A percentile compares a stretch with the other conserved stretches of the same genome.
These are phyloP conservation scores for Prunus armeniaca DNA, from an alignment of 306 rosid species.

Conservation along the genomic window DNA sequence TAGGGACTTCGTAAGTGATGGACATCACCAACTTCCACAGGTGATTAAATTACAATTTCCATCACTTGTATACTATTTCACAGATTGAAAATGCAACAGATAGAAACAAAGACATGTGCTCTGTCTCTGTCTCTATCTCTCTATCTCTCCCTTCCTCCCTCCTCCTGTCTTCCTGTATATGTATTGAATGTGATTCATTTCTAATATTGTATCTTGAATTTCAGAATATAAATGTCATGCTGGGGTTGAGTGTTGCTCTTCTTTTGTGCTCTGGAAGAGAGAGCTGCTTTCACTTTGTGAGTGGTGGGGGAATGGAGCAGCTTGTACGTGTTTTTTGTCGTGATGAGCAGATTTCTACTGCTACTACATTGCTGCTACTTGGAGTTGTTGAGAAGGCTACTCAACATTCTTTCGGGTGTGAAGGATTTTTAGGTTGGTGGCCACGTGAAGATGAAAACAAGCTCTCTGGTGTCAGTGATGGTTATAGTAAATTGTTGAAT, in stretches of 20 bases:
- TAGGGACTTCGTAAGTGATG: constrained; percentile 34
- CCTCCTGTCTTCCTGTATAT: constrained; percentile 9
- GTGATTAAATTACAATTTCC: constrained; percentile 37
- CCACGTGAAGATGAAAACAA: constrained; percentile 83
- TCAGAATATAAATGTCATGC: constrained; percentile 65
- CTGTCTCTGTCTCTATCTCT: constrained; percentile 13
- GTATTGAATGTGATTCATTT: constrained; percentile 6
- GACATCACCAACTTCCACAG: constrained; percentile 49
- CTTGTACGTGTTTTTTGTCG: constrained; percentile 45
- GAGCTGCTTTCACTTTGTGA: constrained; percentile 84
- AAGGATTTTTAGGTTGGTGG: constrained; percentile 97
- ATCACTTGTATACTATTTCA: constrained; percentile 13
- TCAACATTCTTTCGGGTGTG: constrained; percentile 85
- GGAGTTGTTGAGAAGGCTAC: constrained; percentile 90
- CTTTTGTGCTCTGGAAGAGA: constrained; percentile 87
- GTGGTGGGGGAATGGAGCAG: constrained; percentile 87
- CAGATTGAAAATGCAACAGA: not conserved
- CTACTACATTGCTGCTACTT: constrained; percentile 68
- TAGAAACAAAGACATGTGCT: not conserved
- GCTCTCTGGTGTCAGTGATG: constrained; percentile 71
- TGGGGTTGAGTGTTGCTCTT: constrained; percentile 89
- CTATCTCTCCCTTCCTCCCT: not conserved
- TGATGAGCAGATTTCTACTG: constrained; percentile 55
- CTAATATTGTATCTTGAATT: constrained; percentile 28
- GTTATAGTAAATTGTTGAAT: constrained; percentile 74